Conservation (phyloP, 2,329 filamentous ascomycete species). For the Harringtonia aguacate region DNA sequence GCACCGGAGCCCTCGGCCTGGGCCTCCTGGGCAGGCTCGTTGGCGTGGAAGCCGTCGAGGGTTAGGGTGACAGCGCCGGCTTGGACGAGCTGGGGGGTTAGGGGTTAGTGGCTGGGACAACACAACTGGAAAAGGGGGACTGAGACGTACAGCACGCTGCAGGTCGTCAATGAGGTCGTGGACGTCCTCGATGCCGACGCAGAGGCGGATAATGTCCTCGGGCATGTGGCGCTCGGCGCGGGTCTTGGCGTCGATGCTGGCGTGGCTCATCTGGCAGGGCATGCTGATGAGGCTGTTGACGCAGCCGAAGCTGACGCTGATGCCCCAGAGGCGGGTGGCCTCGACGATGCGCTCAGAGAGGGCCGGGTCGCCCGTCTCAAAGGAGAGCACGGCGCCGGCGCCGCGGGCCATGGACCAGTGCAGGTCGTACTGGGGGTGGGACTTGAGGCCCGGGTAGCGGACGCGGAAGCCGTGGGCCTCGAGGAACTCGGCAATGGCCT, state of each 20-base stretch:
- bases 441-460: constrained; percentile 86
- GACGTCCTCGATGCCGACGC: constrained; percentile 90
- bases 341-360: constrained; percentile 91
- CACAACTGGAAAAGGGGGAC: neutral
- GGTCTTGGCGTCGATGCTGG: constrained; percentile 94
- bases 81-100: constrained; percentile 61
- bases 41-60: constrained; percentile 68
- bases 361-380: constrained; percentile 81
- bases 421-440: constrained; percentile 90
- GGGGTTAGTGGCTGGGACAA: neutral
- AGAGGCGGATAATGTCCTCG: constrained; percentile 91
- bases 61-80: constrained; percentile 85
- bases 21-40: constrained; percentile 16
- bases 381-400: constrained; percentile 86
- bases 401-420: constrained; percentile 94
- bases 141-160: constrained; percentile 66
- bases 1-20: constrained; percentile 16
- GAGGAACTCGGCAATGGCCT: constrained; percentile 83
- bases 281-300: constrained; percentile 98
- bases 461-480: constrained; percentile 88
- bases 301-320: constrained; percentile 94
- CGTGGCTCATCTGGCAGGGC: constrained; percentile 99
- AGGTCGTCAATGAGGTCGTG: constrained; percentile 91
- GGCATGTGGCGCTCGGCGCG: constrained; percentile 82
- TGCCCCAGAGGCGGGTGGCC: constrained; percentile 82